phyloP scores from a whole-genome alignment of 225 moss, liverwort and hornwort genomes.

The Neckera pumila region DNA sequence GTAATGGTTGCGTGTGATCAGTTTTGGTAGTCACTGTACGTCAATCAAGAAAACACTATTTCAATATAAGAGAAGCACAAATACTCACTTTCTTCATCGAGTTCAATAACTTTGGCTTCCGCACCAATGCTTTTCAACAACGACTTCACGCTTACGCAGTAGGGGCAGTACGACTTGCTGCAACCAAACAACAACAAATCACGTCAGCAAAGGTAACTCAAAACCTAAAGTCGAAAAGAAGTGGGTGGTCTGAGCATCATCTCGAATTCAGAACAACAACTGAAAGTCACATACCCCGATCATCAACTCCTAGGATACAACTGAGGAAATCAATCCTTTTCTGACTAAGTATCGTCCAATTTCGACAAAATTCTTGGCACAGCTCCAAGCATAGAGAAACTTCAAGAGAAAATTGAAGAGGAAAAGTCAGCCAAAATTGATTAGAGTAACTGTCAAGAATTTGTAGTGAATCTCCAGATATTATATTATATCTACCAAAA shows the following conservation, averaged over 20 bases:
- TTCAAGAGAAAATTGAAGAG: no score
- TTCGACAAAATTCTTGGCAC: not conserved
- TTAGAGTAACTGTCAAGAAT: no score
- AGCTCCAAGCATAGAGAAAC: not conserved
- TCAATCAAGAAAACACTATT: not conserved
- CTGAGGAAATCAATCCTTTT: not conserved
- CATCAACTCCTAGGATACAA: not conserved
- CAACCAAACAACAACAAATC: not conserved
- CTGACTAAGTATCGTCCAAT: not conserved
- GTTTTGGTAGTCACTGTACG: not conserved
- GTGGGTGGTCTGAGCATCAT: no score
- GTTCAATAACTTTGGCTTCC: conserved; percentile 52
- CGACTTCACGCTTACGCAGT: conserved; percentile 32
- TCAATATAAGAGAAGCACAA: no score
- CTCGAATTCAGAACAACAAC: not conserved
- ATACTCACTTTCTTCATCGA: conserved; percentile 57
- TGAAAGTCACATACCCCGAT: not conserved
- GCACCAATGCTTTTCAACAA: conserved; percentile 50
- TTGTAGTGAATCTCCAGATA: not conserved
- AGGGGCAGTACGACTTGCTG: conserved; percentile 52
- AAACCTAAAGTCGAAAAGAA: not conserved
- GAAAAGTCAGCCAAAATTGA: not conserved
- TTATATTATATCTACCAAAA: not conserved
- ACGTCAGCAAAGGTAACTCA: not conserved
- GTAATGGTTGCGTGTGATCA: not conserved